Evolutionary conservation across 2,329 filamentous ascomycete species (phyloP), one percentile per base, ranked within the genome.

Genomic region (Zelopaecilomyces penicillatus): DNA sequence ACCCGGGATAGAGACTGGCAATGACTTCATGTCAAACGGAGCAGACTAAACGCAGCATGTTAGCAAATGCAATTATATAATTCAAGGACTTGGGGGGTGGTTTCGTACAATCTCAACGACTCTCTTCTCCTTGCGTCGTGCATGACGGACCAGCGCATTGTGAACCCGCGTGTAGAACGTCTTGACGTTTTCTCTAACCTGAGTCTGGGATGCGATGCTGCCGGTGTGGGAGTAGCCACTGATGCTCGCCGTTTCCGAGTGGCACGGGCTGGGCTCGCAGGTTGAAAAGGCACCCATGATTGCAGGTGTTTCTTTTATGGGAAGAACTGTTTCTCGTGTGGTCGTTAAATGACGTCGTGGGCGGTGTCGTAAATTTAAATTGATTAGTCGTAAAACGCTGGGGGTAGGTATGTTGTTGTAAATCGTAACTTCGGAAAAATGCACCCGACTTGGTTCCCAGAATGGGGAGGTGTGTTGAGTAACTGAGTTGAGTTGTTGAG

Each of bases 21-120:
- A 74, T 46, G 70, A 71, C 56, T 74, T 73, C 55, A 80, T 74
- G 57, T 80, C 68, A 61, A 76, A 82, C 0, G 78, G 78, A 7
- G 70, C 70, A 41, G 76, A 80, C 77, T 80, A 37, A 27, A n/a
- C 36, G n/a, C 40, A 27, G 1, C 5, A 37, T 39, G 50, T 62
- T 51, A 60, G 61, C 46, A 39, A n/a, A 19, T 28, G 42, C 6
- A 28, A 19, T 12, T 31, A 41, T 37, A 5, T 5, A 19, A 19
- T 40, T 11, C 9, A 55, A 19, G 19, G 19, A 19, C 19, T 19
- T 19, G 19, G 19, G 19, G 19, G 19, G 19, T 19, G 19, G 19
- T 19, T 19, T 19, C 71, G 50, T 57, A 76, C 73, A 57, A 77
- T 77, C 42, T 72, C 64, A 10, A 71, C 47, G n/a, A 54, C 57